phyloP scores from a whole-genome alignment of 208 protist genomes.

The Trypanosoma vivax region DNA sequence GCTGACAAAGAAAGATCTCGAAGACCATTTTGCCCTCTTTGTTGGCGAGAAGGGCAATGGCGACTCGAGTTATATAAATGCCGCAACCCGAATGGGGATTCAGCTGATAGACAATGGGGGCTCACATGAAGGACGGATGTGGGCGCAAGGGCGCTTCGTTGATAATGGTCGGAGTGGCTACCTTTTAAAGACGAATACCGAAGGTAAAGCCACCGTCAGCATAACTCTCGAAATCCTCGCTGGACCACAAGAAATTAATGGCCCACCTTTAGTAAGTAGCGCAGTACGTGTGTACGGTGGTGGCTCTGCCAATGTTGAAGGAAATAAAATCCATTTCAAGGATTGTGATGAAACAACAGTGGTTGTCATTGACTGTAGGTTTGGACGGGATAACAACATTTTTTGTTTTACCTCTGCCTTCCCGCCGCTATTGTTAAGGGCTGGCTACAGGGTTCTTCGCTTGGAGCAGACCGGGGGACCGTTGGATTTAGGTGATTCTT shows the following conservation, averaged over 20 bases:
- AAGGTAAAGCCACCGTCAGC: slow-evolving; percentile 31
- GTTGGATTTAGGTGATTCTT: slow-evolving; percentile 23
- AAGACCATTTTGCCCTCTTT: slow-evolving; percentile 68
- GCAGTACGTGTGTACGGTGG: slow-evolving; percentile 42
- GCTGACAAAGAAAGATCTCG: slow-evolving; percentile 30
- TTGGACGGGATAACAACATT: slow-evolving; percentile 52
- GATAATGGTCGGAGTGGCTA: slow-evolving; percentile 85
- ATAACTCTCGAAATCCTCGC: slow-evolving; percentile 61
- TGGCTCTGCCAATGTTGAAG: slow-evolving; percentile 42
- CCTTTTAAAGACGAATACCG: slow-evolving; percentile 62
- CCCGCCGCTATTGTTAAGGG: slow-evolving; percentile 42
- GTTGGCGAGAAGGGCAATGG: slow-evolving; percentile 21
- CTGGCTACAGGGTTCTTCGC: slow-evolving; percentile 67
- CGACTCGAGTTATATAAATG: slow-evolving; percentile 26
- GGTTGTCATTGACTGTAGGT: slow-evolving; percentile 62
- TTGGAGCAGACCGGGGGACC: slow-evolving; percentile 42
- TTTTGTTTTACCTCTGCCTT: slow-evolving; percentile 65
- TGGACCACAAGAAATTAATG: slow-evolving; percentile 57
- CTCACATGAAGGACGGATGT: slow-evolving; percentile 37
- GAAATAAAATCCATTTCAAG: slow-evolving; percentile 54
- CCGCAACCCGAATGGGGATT: slow-evolving; percentile 42
- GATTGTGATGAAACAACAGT: slow-evolving; percentile 65
- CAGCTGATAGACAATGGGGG: slow-evolving; percentile 73
- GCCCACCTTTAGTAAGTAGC: slow-evolving; percentile 30
- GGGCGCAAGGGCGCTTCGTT: slow-evolving; percentile 61